These are phyloP conservation scores for Paramecium tetraurelia DNA, from an alignment of 73 alveolate species.

Conservation along the genomic window DNA sequence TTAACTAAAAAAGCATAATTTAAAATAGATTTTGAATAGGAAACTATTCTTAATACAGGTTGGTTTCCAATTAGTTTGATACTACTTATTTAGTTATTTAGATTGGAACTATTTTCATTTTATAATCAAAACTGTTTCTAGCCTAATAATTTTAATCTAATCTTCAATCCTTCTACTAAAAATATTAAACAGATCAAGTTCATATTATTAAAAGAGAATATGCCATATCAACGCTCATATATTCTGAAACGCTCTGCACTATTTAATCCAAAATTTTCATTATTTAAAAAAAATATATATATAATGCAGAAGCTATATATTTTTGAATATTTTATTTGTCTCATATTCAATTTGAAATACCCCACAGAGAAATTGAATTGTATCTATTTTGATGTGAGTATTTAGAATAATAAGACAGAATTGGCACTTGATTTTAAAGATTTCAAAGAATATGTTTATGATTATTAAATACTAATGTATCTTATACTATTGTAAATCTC, in stretches of 20 bases:
- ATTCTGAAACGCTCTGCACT: not conserved
- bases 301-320: not conserved
- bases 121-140: not conserved
- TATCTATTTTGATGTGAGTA: not conserved
- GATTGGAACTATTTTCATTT: not conserved
- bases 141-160: not conserved
- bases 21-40: not conserved
- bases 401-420: not conserved
- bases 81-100: too few relatives aligned
- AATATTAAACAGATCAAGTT: not conserved
- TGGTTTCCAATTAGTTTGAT: too few relatives aligned
- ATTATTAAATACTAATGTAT: not conserved
- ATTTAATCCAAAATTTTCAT: not conserved
- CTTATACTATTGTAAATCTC: slow-evolving; percentile 5
- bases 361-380: not conserved
- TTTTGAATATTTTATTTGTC: not conserved
- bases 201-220: not conserved
- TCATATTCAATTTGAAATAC: not conserved
- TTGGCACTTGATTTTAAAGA: not conserved
- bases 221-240: not conserved
- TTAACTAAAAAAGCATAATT: not conserved
- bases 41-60: not conserved
- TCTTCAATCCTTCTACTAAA: not conserved
- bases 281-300: not conserved
- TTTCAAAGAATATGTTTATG: not conserved